Base-by-base conservation (phyloP, 305 asterid genomes). In the Fraxinus baroniana region DNA sequence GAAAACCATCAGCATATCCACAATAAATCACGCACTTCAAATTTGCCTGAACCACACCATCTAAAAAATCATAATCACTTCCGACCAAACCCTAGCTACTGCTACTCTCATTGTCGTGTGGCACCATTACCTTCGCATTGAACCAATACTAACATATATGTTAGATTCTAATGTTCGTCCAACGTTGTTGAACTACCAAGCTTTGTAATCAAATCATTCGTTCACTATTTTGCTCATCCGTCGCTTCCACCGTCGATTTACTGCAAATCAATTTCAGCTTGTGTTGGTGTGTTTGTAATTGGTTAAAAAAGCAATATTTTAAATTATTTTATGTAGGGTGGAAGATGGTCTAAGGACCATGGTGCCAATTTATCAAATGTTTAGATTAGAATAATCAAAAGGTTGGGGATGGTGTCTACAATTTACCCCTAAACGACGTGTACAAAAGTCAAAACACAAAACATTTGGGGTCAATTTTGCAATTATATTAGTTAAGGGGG, bases 401-500 rank as follows among this genome's bases (percentile, higher is more conserved):
- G 55, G 55, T 46, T 46, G 55, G 55, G 55, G 55, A 46, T 1
- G 55, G n/a, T 46, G n/a, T 3, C 55, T 46, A 46, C 55, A 46
- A 13, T 46, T 46, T 46, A 12, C 55, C 55, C n/a, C 55, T 12
- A 46, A 46, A 76, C 24, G 3, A 12, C 20, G 20, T 22, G 79
- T 32, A 75, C 24, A 52, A 52, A 41, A 37, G 10, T 36, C 49
- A n/a, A 75, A 39, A 41, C 60, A 60, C 32, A 32, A 17, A 57
- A 10, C 72, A 71, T 49, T 49, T 74, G 83, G 74, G 88, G 86
- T 79, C 74, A 26, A 24, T 8, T 1, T 68, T 28, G 77, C 12
- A 80, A 82, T 46, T 46, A 3, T 46, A 46, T 46, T 46, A 46
- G 13, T n/a, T 46, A 13, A 13, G 24, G 77, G 86, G 86, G 86